These are phyloP conservation scores for Hypoxylon sp. DNA, from an alignment of 2,329 filamentous ascomycete genomes.

Conservation along the genomic window DNA sequence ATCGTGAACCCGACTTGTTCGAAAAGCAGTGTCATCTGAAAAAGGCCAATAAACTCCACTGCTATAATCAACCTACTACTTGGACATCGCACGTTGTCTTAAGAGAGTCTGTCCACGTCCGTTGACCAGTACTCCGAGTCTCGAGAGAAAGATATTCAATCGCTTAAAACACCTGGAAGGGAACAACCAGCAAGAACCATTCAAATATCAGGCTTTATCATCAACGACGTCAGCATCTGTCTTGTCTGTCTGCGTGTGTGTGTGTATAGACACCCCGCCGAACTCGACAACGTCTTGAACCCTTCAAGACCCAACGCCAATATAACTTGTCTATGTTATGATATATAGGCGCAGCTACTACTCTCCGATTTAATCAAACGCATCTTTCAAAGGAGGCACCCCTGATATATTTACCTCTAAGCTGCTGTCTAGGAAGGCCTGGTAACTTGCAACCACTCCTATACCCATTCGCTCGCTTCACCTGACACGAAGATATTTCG, in stretches of 20 bases:
- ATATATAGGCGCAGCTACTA: constrained; percentile 36
- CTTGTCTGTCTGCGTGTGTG: constrained; percentile 10
- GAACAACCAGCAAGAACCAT: constrained; percentile 47
- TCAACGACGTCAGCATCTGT: constrained; percentile 36
- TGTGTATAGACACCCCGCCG: constrained; percentile 25
- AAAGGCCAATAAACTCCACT: constrained; percentile 43
- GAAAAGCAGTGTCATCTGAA: constrained; percentile 43
- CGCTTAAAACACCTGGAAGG: constrained; percentile 56
- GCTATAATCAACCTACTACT: constrained; percentile 43
- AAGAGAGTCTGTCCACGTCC: constrained; percentile 46
- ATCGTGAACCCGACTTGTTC: constrained; percentile 45
- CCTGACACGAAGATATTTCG: constrained; percentile 49
- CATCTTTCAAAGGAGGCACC: constrained; percentile 43
- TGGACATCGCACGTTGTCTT: constrained; percentile 46
- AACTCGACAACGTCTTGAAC: constrained; percentile 25
- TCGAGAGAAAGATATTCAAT: constrained; percentile 54
- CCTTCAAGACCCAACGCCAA: constrained; percentile 22
- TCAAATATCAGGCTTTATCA: constrained; percentile 31
- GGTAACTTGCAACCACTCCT: constrained; percentile 46
- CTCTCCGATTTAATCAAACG: constrained; percentile 32
- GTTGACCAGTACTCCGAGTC: constrained; percentile 50
- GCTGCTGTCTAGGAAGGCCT: constrained; percentile 48
- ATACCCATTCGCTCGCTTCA: constrained; percentile 53
- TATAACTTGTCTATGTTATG: constrained; percentile 38
- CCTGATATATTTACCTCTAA: constrained; percentile 37